Base-by-base conservation (phyloP, 2,329 filamentous ascomycete genomes). In the Cercospora sp. region DNA sequence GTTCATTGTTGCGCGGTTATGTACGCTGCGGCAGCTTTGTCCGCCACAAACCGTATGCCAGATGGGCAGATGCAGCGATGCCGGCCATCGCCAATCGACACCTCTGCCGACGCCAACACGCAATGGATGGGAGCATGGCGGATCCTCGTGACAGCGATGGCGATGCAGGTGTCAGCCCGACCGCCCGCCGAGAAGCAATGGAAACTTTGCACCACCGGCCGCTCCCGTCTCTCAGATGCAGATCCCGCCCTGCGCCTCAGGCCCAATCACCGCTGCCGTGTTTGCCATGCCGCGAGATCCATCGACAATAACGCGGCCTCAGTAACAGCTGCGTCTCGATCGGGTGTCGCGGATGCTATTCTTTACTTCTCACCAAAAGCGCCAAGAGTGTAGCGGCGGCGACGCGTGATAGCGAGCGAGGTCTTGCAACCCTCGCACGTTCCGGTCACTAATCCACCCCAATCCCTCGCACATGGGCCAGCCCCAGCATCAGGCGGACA, bases 381-480 rank as follows among this genome's bases (percentile, higher is more conserved):
- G 49, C 49, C 49, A n/a, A 55, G 49, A 55, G 49, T n/a, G 49
- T 13, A 55, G 49, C 49, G 16, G 13, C 24, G 49, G 49, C 49
- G 49, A 28, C 43, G 43, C 43, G 18, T 24, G 43, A 3, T 49
- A 49, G 43, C 43, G 43, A 49, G 45, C 16, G 45, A 51, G 45
- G 45, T 51, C 49, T 26, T 53, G 49, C 49, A 53, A 26, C 21
- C 49, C 49, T 53, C 21, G 49, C 49, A 53, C 49, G 49, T 53
- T 53, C 49, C 9, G 49, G 21, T 8, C 49, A 53, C 49, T n/a
- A 8, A 55, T 28, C 49, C 49, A 55, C 12, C 13, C 8, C 40
- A 21, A 43, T 43, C 37, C 37, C 37, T 26, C 43, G 24, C 37
- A 45, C 32, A 66, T 66, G 65, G 65, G 65, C n/a, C 65, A 66